Conservation (phyloP, 1,139 yeast genomes). For the Pichia sp. region DNA sequence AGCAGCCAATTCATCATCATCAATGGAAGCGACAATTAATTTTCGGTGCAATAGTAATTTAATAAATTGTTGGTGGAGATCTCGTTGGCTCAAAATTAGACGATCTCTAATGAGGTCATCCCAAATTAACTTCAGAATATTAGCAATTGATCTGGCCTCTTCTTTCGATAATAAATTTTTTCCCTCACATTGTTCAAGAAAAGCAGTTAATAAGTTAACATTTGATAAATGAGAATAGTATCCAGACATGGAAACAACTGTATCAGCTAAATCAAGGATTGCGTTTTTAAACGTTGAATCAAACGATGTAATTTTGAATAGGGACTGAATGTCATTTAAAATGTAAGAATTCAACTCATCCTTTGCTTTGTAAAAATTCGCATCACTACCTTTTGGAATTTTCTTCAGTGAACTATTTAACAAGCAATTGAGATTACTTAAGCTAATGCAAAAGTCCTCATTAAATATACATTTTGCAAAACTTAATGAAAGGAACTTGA, state of each 20-base stretch:
- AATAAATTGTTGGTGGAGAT: slow-evolving; percentile 53
- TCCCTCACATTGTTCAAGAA: slow-evolving; percentile 14
- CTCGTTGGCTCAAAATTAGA: slow-evolving; percentile 58
- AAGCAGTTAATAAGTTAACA: slow-evolving; percentile 13
- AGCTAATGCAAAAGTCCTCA: slow-evolving; percentile 15
- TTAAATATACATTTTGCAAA: slow-evolving; percentile 21
- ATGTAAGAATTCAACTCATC: slow-evolving; percentile 34
- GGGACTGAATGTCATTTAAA: slow-evolving; percentile 8
- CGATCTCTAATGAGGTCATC: slow-evolving; percentile 51
- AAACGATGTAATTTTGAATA: slow-evolving; percentile 16
- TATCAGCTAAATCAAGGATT: slow-evolving; percentile 14
- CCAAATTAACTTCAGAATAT: slow-evolving; percentile 48
- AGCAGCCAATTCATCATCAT: slow-evolving; percentile 27
- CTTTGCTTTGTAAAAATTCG: slow-evolving; percentile 39
- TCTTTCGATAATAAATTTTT: slow-evolving; percentile 5
- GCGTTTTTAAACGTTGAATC: slow-evolving; percentile 1
- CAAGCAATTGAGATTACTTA: slow-evolving; percentile 12
- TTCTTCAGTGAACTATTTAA: slow-evolving; percentile 15
- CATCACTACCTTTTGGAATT: slow-evolving; percentile 18
- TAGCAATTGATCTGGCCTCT: slow-evolving; percentile 25
- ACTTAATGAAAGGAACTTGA: slow-evolving; percentile 33
- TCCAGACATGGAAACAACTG: slow-evolving; percentile 18
- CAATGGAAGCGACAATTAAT: slow-evolving; percentile 28
- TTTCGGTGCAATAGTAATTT: slow-evolving; percentile 36
- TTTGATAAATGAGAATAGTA: slow-evolving; percentile 19